phyloP scores from a whole-genome alignment of 352 stramenopile species.

The Thraustochytrium striatum region DNA sequence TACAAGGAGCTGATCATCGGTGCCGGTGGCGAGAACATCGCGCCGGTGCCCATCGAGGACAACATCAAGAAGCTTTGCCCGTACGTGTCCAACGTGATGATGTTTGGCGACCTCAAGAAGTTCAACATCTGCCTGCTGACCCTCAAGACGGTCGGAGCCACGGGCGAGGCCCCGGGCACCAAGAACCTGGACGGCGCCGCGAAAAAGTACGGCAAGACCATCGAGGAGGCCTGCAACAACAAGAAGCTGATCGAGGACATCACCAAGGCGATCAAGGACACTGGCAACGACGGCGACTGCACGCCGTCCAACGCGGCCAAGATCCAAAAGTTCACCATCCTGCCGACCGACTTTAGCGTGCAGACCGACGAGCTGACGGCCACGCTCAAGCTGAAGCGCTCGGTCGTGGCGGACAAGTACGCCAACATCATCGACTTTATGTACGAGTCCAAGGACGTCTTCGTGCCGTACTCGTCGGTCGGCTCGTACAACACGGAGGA shows the following conservation, averaged over 20 bases:
- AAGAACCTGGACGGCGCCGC: constrained; percentile 62
- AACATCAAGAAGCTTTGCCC: constrained; percentile 79
- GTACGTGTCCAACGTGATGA: constrained; percentile 81
- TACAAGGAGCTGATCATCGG: constrained; percentile 94
- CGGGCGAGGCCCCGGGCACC: constrained; percentile 57
- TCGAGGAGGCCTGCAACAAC: constrained; percentile 67
- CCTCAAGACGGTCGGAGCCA: constrained; percentile 74
- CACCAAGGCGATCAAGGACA: constrained; percentile 60
- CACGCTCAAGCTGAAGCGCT: constrained; percentile 92
- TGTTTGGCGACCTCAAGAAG: constrained; percentile 84
- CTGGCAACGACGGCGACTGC: constrained; percentile 52
- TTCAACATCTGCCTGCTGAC: constrained; percentile 81
- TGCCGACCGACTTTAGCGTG: constrained; percentile 83
- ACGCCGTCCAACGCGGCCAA: constrained; percentile 53
- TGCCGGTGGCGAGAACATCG: constrained; percentile 88
- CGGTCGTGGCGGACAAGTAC: constrained; percentile 85
- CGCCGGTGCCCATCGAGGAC: constrained; percentile 84
- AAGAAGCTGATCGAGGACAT: constrained; percentile 72
- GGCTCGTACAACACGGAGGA: neutral
- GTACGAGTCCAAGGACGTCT: constrained; percentile 60
- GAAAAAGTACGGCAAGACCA: constrained; percentile 64
- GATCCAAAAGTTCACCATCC: constrained; percentile 74
- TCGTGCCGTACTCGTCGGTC: constrained; percentile 39
- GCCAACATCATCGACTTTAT: constrained; percentile 74
- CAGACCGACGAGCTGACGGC: constrained; percentile 84